Conservation (phyloP, 176 grass and related monocot species). For the Areca catechu region DNA sequence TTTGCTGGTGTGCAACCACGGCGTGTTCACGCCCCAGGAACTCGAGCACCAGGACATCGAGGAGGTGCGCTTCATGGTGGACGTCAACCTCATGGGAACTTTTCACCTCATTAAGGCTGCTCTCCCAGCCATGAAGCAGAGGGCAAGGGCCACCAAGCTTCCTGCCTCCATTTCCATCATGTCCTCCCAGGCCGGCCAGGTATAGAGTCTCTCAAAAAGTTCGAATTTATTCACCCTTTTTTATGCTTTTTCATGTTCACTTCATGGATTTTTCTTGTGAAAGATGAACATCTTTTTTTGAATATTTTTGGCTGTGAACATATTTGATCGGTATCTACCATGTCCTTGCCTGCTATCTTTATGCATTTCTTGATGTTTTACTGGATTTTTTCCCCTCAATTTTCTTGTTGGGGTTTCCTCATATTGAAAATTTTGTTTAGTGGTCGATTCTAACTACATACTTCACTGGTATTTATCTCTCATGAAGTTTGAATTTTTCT, state of each 20-base stretch:
- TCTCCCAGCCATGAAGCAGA: slow-evolving; percentile 59
- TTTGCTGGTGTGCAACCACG: slow-evolving; percentile 88
- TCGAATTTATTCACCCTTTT: not conserved
- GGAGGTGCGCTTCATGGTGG: slow-evolving; percentile 77
- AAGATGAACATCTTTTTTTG: not conserved
- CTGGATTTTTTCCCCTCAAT: no score
- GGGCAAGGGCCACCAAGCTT: slow-evolving; percentile 30
- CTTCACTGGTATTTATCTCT: no score
- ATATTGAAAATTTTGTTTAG: no score
- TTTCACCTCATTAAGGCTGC: slow-evolving; percentile 92
- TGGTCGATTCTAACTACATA: no score
- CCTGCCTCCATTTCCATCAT: slow-evolving; percentile 74
- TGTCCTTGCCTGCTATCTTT: no score
- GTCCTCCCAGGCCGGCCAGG: slow-evolving; percentile 97
- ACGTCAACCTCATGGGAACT: slow-evolving; percentile 90
- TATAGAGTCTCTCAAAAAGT: slow-evolving; percentile 3
- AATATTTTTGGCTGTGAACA: no score
- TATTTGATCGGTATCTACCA: no score
- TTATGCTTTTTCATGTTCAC: not conserved
- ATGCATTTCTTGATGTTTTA: no score
- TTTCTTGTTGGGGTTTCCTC: no score
- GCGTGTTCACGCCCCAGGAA: slow-evolving; percentile 81
- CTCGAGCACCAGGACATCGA: slow-evolving; percentile 69
- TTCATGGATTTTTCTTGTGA: not conserved
- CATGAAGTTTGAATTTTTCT: no score